These are phyloP conservation scores for Dimocarpus longan DNA, from an alignment of 345 rosid genomes.

Conservation along the genomic window DNA sequence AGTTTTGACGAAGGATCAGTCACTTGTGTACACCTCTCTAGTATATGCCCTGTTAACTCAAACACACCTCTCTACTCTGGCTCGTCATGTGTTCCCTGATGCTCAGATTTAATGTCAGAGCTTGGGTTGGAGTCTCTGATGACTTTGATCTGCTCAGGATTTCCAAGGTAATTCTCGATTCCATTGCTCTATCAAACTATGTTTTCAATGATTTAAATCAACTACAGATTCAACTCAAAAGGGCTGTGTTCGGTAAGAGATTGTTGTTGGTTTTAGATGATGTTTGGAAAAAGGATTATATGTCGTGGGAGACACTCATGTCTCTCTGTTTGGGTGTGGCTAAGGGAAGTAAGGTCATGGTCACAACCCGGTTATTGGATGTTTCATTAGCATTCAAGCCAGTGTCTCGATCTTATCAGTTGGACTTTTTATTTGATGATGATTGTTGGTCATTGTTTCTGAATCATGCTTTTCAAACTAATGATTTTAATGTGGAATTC, in stretches of 20 bases:
- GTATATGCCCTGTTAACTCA: too few relatives aligned
- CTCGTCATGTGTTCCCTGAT: not conserved
- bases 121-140: not conserved
- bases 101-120: not conserved
- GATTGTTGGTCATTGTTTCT: conserved; percentile 21
- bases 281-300: not conserved
- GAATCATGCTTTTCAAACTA: conserved; percentile 3
- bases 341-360: not conserved
- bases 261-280: not conserved
- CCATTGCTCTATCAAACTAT: not conserved
- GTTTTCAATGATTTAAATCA: not conserved
- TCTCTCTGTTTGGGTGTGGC: not conserved
- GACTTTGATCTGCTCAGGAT: not conserved
- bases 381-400: not conserved
- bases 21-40: too few relatives aligned
- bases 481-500: not conserved
- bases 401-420: not conserved
- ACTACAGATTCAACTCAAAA: not conserved
- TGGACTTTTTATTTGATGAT: conserved; percentile 9
- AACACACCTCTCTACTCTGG: too few relatives aligned
- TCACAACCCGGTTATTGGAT: not conserved
- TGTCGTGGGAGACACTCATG: not conserved
- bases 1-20: too few relatives aligned
- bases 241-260: not conserved
- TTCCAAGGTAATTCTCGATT: not conserved